Percentiles rank a stretch among this genome's conserved stretches.
Conservation (phyloP, 306 rosid species). For the Lathyrus tuberosus region DNA sequence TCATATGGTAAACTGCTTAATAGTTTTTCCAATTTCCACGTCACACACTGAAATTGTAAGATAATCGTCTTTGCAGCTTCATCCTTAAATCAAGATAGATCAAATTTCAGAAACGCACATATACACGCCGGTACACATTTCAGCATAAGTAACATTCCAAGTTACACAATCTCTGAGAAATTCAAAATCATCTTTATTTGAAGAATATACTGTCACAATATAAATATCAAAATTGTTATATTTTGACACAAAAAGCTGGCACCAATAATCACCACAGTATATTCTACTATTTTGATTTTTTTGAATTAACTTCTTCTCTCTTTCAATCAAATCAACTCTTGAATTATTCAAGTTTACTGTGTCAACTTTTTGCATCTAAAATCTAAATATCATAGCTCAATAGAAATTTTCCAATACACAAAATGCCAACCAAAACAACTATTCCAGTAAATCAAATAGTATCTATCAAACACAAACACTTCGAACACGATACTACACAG, state of each 20-base stretch:
- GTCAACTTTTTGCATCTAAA: too few species aligned
- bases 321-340: neutral
- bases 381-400: too few species aligned
- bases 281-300: neutral
- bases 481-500: too few species aligned
- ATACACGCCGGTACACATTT: conserved; percentile 47
- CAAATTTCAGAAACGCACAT: conserved; percentile 60
- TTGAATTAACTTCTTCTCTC: neutral
- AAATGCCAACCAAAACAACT: conserved; percentile 23
- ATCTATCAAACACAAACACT: too few species aligned
- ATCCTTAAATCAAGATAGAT: conserved; percentile 74
- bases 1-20: conserved; percentile 68
- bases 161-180: conserved; percentile 27
- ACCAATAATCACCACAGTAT: neutral
- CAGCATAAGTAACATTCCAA: conserved; percentile 39
- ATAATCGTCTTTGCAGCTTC: conserved; percentile 68
- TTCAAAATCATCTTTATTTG: conserved; percentile 27
- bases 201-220: conserved; percentile 20
- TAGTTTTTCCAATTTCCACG: conserved; percentile 89
- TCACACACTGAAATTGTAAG: conserved; percentile 79
- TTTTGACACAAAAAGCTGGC: neutral
- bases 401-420: too few species aligned
- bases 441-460: neutral
- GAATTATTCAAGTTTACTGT: neutral
- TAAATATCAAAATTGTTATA: neutral